Base-by-base conservation (phyloP, 192 early-diverging fungal genomes). In the Coemansia asiatica region DNA sequence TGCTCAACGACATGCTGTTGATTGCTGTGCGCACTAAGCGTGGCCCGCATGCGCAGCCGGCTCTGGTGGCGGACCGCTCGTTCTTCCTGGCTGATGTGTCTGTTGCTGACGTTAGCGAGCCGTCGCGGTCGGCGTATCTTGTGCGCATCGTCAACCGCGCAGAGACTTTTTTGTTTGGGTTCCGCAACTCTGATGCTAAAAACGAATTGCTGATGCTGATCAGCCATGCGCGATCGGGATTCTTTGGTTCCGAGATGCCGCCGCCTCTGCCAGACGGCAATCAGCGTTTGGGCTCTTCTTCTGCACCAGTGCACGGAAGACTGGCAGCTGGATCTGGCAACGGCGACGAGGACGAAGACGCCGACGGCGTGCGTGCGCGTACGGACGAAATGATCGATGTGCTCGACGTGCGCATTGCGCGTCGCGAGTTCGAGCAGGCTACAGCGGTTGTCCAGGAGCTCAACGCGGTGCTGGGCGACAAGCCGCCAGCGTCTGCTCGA, bases 331-430 rank as follows among this genome's bases (percentile, higher is more conserved):
- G n/a, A n/a, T n/a, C n/a, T 33, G 31, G 31, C 46, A 51, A 25
- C 22, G 65, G 49, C 16, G 68, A 60, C 48, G 65, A 62, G 16
- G 69, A 67, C 23, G 13, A 48, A 19, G 74, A 68, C 40, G 44
- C 57, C 2, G 68, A 57, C 15, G 66, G 58, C 2, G 36, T 63
- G 19, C 53, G 60, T 33, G 46, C 50, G 61, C 71, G 65, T 1
- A 38, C 94, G 16, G 83, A 81, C 49, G 90, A 94, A 60, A 85
- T 95, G 51, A 83, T 90, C 6, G 94, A 97, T 74, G 88, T 92
- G 53, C 74, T 99, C 49, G 97, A 97, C 58, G 94, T 99, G 8
- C 74, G 90, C 27, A 95, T 99, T 83, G 95, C 95, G 0, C 87
- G 92, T 28, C 81, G 95, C 36, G 94, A 97, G 64, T 97, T 97